Base-by-base conservation (phyloP, 225 moss, liverwort and hornwort species). In the Anthoceros angustus region DNA sequence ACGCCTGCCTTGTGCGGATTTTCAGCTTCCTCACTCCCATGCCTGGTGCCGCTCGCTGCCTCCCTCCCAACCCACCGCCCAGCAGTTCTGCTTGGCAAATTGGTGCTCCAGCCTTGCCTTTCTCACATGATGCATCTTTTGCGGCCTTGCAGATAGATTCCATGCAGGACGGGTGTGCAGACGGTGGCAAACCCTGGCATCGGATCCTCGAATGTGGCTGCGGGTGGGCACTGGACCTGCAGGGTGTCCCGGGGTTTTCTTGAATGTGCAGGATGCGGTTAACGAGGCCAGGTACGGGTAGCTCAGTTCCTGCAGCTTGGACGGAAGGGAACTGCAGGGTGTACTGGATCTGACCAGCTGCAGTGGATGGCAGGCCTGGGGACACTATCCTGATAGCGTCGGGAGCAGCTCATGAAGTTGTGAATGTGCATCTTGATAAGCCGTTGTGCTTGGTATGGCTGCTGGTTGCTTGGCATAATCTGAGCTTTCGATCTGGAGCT, bases 181-280 rank as follows among this genome's bases (percentile, higher is more conserved):
- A 67, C 72, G 83, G 67, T 83, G 83, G 80, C 77, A 75, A 46
- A 83, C 69, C 39, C 65, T 83, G 75, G 80, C 73, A 5, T 80
- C 77, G 12, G 75, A 83, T 68, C 71, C 71, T 55, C 80, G 73
- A 18, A 80, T 80, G 80, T 83, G 79, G 80, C 75, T 83, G 3
- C 73, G 39, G 69, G 80, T 80, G 67, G 75, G 77, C 40, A 15
- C 15, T n/a, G 11, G 64, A 45, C 12, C 3, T 42, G 63, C 72
- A 74, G 65, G 40, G 69, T 0, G 46, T 49, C 64, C 69, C 16
- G 77, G 71, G 43, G 70, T 66, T 25, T 83, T 77, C 48, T 46
- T 64, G 25, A 66, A 71, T 46, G 72, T 83, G 66, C 72, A 78
- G 63, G 83, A 83, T 42, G 83, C 80, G 41, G 80, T 83, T 15